Base-by-base conservation (phyloP, 352 stramenopile genomes). In the Phytophthora sp. region DNA sequence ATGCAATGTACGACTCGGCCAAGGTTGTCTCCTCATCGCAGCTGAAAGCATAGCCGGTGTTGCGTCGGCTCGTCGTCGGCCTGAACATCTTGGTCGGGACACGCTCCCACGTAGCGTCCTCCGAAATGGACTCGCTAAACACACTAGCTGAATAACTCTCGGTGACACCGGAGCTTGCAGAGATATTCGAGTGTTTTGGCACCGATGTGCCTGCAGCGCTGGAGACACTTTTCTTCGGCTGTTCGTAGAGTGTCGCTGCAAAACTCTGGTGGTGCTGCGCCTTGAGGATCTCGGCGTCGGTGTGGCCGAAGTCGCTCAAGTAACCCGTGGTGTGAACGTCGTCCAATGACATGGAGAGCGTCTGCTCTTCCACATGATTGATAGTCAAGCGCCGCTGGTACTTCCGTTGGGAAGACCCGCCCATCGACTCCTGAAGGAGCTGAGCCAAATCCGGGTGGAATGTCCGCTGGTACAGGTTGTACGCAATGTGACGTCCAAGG, bases 21-120 rank as follows among this genome's bases (percentile, higher is more conserved):
- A 91, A 51, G 37, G 86, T 92, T 39, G 86, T 94, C 56, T 91
- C 82, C 45, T 94, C 84, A 58, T 94, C 86, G 62, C 82, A 93
- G 56, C 84, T 93, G 64, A 94, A 94, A 24, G 86, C 86, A 48
- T 76, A 94, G 38, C 86, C 86, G 8, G 84, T 92, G 62, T 87
- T 89, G 24, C 79, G 73, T 8, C 77, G 67, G n/a, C 65, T 60
- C 13, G 64, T 61, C 2, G 60, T 82, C 17, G 62, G 24, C 23
- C 72, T 69, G 54, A 78, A 72, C 56, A 76, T 69, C 39, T 72
- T 79, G 26, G 54, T 43, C 10, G 76, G 65, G 4, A 72, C 63
- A n/a, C 66, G 67, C 26, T 88, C 72, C 74, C 74, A 87, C 17
- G 58, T 58, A 6, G 52, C 56, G 15, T 89, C 75, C 46, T 77